phyloP scores from a whole-genome alignment of 306 rosid genomes.

The Acacia acuminata region DNA sequence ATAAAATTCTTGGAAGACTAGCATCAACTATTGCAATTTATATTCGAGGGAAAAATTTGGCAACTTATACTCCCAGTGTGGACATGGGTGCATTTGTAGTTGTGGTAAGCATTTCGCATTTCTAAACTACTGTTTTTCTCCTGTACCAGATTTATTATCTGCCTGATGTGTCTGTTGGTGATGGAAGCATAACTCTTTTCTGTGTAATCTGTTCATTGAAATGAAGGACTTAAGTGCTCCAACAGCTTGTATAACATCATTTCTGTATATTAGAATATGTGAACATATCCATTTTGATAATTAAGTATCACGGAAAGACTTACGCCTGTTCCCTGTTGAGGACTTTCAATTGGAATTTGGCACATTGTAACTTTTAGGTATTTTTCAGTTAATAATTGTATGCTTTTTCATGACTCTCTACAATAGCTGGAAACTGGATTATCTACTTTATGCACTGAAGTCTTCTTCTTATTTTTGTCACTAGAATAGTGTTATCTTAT shows the following conservation, averaged over 20 bases:
- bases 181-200: conserved; percentile 13
- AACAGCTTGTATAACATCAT: neutral
- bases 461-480: neutral
- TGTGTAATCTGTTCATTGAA: neutral
- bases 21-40: conserved; percentile 89
- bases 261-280: neutral
- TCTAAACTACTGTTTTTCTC: conserved; percentile 11
- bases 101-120: conserved; percentile 74
- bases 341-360: neutral
- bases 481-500: neutral
- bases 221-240: neutral
- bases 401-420: neutral
- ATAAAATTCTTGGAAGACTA: conserved; percentile 84
- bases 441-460: conserved; percentile 2
- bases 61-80: conserved; percentile 90
- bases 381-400: neutral
- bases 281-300: neutral
- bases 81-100: conserved; percentile 98
- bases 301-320: neutral
- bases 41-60: conserved; percentile 81
- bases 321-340: neutral
- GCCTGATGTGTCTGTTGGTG: neutral
- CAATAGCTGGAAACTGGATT: neutral
- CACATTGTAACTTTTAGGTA: neutral
- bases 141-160: neutral